Percentiles rank a stretch among this genome's conserved stretches.
Conservation (phyloP, 768 basidiomycete genomes). For the Russula sp. region DNA sequence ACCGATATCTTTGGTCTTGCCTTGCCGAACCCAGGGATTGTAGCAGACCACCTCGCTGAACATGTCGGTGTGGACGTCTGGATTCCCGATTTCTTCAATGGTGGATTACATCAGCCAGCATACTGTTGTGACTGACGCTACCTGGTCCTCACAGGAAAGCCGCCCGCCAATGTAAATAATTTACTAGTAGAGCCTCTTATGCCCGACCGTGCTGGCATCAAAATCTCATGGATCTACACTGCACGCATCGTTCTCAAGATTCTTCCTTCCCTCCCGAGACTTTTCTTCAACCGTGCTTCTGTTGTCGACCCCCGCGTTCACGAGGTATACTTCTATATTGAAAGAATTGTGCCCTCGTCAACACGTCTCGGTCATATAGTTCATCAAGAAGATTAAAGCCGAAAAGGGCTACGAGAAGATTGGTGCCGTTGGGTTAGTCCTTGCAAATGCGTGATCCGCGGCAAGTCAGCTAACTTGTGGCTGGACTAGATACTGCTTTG, state of each 20-base stretch:
- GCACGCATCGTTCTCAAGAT: constrained; percentile 24
- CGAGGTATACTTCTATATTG: constrained; percentile 22
- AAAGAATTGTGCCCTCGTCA: background rate
- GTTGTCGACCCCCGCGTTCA: constrained; percentile 29
- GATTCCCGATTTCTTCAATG: constrained; percentile 56
- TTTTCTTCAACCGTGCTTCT: constrained; percentile 28
- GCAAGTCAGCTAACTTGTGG: background rate
- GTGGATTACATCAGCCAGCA: constrained; percentile 33
- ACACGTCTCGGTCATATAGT: constrained; percentile 27
- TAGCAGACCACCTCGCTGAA: constrained; percentile 49
- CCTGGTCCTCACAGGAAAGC: constrained; percentile 27
- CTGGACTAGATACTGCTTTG: constrained; percentile 35
- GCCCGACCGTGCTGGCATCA: constrained; percentile 30
- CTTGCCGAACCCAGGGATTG: constrained; percentile 41
- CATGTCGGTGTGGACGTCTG: constrained; percentile 53
- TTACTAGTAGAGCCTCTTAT: constrained; percentile 31
- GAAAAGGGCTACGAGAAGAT: constrained; percentile 38
- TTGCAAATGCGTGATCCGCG: background rate
- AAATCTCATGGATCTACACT: constrained; percentile 21
- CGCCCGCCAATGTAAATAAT: constrained; percentile 27
- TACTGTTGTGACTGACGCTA: background rate
- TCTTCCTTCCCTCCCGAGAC: constrained; percentile 23
- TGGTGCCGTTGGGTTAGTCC: constrained; percentile 38
- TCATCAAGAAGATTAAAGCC: constrained; percentile 34
- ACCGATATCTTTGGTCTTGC: constrained; percentile 54